phyloP scores from a whole-genome alignment of 2,329 filamentous ascomycete species.

The Nigrograna mackinnonii region DNA sequence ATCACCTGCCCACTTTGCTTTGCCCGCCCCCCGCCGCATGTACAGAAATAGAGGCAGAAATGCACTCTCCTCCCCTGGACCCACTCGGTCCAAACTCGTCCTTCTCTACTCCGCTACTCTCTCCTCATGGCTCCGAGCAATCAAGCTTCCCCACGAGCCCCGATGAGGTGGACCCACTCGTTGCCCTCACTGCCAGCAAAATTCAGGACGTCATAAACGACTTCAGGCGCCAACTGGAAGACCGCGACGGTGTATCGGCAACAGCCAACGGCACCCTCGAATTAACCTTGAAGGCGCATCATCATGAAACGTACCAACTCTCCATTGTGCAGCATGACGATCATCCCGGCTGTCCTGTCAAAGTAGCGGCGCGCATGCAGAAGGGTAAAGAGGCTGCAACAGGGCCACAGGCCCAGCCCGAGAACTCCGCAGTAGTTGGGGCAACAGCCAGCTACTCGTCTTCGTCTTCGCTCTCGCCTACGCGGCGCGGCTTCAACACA shows the following conservation, averaged over 20 bases:
- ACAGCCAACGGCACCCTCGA: slow-evolving; percentile 17
- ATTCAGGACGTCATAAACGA: slow-evolving; percentile 28
- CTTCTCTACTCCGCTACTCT: too few species aligned
- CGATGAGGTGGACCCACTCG: slow-evolving; percentile 18
- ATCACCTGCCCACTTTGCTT: too few species aligned
- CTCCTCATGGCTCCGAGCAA: too few species aligned
- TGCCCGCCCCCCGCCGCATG: too few species aligned
- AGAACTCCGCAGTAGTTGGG: slow-evolving; percentile 1
- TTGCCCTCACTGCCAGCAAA: slow-evolving; percentile 18
- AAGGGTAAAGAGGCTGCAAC: slow-evolving; percentile 2
- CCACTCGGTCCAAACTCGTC: too few species aligned
- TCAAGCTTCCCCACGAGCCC: too few species aligned
- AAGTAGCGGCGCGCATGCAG: slow-evolving; percentile 14
- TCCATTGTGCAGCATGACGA: slow-evolving; percentile 8
- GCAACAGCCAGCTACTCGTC: slow-evolving; percentile 1
- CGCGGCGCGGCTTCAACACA: slow-evolving; percentile 17
- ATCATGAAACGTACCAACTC: slow-evolving; percentile 9
- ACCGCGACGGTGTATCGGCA: slow-evolving; percentile 17
- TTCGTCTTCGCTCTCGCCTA: slow-evolving; percentile 8
- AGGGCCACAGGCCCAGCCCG: not conserved
- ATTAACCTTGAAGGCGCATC: slow-evolving; percentile 9
- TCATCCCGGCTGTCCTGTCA: slow-evolving; percentile 19
- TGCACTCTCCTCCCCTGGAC: too few species aligned
- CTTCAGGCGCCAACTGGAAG: slow-evolving; percentile 25
- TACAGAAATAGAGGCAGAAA: too few species aligned